Evolutionary conservation across 352 stramenopile species (phyloP).

Genomic region (Phytophthora podocarpi): DNA sequence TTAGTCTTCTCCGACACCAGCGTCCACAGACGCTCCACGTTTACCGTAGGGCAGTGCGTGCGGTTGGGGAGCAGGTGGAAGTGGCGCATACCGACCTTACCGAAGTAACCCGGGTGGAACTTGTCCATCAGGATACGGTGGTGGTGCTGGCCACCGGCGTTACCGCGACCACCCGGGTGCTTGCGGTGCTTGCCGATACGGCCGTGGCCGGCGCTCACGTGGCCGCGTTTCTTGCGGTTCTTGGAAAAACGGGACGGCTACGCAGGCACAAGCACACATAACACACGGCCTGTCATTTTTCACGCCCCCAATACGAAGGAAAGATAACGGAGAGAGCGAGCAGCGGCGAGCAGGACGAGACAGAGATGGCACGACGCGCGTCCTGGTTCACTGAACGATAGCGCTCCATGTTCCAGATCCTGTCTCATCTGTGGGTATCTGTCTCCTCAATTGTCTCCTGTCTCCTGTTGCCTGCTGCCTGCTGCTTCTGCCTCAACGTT

Average conservation of each 20-base stretch:
- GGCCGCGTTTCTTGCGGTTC: slow-evolving; percentile 99
- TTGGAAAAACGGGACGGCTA: slow-evolving; percentile 93
- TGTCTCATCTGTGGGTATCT: background rate
- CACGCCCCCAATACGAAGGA: slow-evolving; percentile 10
- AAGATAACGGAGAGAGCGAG: background rate
- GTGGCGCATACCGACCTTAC: slow-evolving; percentile 99
- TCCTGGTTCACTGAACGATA: background rate
- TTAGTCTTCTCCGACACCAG: slow-evolving; percentile 98
- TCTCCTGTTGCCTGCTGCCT: background rate
- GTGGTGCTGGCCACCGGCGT: slow-evolving; percentile 99
- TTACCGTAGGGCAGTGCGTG: slow-evolving; percentile 97
- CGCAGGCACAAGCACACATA: slow-evolving; percentile 54
- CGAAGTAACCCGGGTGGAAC: slow-evolving; percentile 99
- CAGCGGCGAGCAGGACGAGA: background rate
- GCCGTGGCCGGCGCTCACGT: slow-evolving; percentile 99
- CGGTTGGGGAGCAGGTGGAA: slow-evolving; percentile 98
- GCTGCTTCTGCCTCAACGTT: background rate
- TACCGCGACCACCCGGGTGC: slow-evolving; percentile 99
- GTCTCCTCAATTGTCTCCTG: background rate
- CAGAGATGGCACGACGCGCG: background rate
- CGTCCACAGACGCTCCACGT: slow-evolving; percentile 99
- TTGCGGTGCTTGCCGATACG: slow-evolving; percentile 99
- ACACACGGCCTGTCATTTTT: slow-evolving; percentile 53
- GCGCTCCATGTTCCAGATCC: background rate
- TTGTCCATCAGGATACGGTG: slow-evolving; percentile 99